Percentiles rank a stretch among this genome's conserved stretches.
Conservation (phyloP, 2,329 filamentous ascomycete genomes). For the Teratosphaeria gauchensis region DNA sequence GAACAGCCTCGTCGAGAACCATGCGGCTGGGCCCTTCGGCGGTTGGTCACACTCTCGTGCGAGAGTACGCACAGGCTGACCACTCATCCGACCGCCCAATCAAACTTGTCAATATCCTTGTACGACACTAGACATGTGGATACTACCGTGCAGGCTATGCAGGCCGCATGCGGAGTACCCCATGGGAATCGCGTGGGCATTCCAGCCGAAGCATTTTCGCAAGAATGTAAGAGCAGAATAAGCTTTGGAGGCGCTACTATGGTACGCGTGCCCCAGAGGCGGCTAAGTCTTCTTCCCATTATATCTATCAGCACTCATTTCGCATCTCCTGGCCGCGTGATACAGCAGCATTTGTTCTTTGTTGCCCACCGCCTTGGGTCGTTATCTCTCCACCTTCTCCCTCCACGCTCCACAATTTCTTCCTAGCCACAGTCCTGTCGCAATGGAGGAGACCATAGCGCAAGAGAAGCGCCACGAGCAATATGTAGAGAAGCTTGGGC, state of each 20-base stretch:
- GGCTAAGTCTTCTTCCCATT: background rate
- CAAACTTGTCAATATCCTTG: background rate
- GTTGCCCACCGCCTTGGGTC: background rate
- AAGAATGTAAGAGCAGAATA: background rate
- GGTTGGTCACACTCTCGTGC: background rate
- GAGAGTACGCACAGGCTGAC: background rate
- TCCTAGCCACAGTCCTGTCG: background rate
- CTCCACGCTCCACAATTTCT: background rate
- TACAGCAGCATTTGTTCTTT: background rate
- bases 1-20: background rate
- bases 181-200: background rate
- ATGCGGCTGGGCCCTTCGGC: background rate
- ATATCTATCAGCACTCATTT: background rate
- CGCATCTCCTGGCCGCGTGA: background rate
- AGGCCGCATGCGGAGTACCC: background rate
- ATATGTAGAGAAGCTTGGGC: background rate
- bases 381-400: background rate
- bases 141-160: background rate
- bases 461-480: background rate
- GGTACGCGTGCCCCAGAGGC: background rate
- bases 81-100: background rate
- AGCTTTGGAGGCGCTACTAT: background rate
- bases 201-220: background rate
- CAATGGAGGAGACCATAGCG: conserved; percentile 1
- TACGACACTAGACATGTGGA: background rate